Evolutionary conservation across 2,329 filamentous ascomycete genomes (phyloP).

Genomic region (Fusarium bactridioides): DNA sequence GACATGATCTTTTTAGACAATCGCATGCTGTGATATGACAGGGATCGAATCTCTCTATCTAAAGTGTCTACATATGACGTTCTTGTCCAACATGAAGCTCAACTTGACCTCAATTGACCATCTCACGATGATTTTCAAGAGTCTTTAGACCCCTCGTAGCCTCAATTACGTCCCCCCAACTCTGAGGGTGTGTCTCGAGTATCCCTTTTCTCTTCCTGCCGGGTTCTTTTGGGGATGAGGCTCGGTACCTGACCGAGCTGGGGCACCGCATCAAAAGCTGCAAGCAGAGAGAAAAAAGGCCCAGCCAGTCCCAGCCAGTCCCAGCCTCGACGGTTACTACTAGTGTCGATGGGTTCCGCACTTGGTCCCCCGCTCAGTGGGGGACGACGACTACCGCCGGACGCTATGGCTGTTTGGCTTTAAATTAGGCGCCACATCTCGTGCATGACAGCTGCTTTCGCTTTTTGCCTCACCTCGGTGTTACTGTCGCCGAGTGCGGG

Average conservation of each 20-base stretch:
- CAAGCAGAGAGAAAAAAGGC: constrained; percentile 27
- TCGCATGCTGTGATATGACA: constrained; percentile 18
- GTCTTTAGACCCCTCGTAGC: constrained; percentile 10
- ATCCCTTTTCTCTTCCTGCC: constrained; percentile 20
- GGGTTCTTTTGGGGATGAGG: constrained; percentile 22
- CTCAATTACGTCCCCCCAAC: constrained; percentile 13
- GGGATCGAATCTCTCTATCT: constrained; percentile 21
- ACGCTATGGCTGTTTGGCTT: constrained; percentile 16
- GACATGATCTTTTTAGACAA: constrained; percentile 33
- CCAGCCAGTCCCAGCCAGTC: constrained; percentile 35
- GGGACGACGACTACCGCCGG: constrained; percentile 3
- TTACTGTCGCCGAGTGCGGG: constrained; percentile 26
- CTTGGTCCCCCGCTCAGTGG: constrained; percentile 27
- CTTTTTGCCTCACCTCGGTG: constrained; percentile 32
- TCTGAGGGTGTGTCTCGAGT: constrained; percentile 34
- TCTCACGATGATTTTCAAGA: constrained; percentile 30
- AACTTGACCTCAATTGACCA: constrained; percentile 10
- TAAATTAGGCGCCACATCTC: constrained; percentile 20
- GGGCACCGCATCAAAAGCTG: constrained; percentile 33
- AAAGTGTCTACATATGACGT: constrained; percentile 28
- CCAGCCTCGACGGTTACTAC: constrained; percentile 31
- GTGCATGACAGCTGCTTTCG: constrained; percentile 20
- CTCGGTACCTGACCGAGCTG: constrained; percentile 42
- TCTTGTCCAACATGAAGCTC: constrained; percentile 26
- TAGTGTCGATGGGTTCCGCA: constrained; percentile 33